Evolutionary conservation across 371 early-diverging fungal genomes (phyloP), one percentile per base, ranked within the genome.

Genomic region (Lichtheimia corymbifera): DNA sequence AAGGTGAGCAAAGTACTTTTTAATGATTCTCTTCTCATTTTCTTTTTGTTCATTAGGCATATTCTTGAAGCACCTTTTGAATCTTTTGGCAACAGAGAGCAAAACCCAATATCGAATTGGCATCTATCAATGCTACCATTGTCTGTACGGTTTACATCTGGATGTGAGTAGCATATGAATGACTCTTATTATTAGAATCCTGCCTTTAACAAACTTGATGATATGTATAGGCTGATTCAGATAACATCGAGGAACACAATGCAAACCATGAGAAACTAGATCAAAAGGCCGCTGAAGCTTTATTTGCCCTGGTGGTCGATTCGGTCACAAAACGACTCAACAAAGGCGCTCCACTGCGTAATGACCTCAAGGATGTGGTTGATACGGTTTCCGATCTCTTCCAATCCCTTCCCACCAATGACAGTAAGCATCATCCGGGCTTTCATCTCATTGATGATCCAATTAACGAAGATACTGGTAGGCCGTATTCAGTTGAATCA

Each of bases 61-160:
- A 13, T 79, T 82, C 40, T 55, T 81, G 22, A 64, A 70, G 17
- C 65, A 76, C 51, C 43, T 72, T 7, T 41, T 74, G 20, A 27
- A 52, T 0, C 59, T 70, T 2, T 41, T 76, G 3, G 43, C 59
- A 0, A 50, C 61, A 49, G 49, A 66, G 3, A 65, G 70, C 24
- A 55, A 62, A 18, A 41, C 43, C 9, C 49, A 65, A 18, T 65
- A 69, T 15, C 72, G 75, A 15, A 58, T 67, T 17, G 80, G 80
- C 7, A 59, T 87, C 13, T 88, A 86, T 49, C 91, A 91, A 67
- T 84, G 85, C 55, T 88, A 87, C 59, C 83, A 85, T 58, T 91
- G 91, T 53, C 66, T 89, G 4, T 89, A 89, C 58, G 86, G 85
- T 18, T 74, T 87, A 3, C 74, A 76, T 51, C 65, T 86, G 22